Conservation (phyloP, 164 flowering plant species). For the Berberis thunbergii region DNA sequence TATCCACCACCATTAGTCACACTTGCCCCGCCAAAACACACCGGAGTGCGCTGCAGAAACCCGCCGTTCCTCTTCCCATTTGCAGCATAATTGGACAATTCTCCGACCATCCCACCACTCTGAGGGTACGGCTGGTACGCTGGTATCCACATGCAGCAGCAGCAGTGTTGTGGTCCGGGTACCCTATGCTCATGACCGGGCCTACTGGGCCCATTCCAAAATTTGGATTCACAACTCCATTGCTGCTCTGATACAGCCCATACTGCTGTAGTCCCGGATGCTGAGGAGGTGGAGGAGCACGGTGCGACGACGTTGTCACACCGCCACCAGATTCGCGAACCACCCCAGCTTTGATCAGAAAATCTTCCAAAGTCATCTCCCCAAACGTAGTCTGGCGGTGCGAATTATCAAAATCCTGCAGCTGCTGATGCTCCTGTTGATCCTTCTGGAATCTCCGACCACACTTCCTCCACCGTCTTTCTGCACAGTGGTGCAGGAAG, state of each 20-base stretch:
- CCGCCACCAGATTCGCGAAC: conserved; percentile 38
- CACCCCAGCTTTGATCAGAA: conserved; percentile 78
- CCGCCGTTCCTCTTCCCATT: conserved; percentile 29
- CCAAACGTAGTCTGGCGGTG: conserved; percentile 66
- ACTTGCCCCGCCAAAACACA: conserved; percentile 33
- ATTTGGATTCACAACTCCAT: conserved; percentile 14
- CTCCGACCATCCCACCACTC: conserved; percentile 16
- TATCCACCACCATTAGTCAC: conserved; percentile 34
- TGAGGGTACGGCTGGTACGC: conserved; percentile 23
- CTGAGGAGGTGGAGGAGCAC: conserved; percentile 12
- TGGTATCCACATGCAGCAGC: conserved; percentile 11
- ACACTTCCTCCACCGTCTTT: conserved; percentile 91
- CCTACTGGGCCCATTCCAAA: conserved; percentile 11
- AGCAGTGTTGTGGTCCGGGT: conserved; percentile 4
- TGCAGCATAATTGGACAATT: conserved; percentile 23
- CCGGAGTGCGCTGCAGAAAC: conserved; percentile 11
- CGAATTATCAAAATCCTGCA: background rate
- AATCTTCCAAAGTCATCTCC: conserved; percentile 97
- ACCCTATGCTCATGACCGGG: conserved; percentile 22
- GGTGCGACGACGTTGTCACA: background rate
- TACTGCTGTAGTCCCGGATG: conserved; percentile 18
- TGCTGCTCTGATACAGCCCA: conserved; percentile 29
- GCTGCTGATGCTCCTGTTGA: conserved; percentile 15
- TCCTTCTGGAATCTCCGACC: conserved; percentile 75
- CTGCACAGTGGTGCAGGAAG: conserved; percentile 61